phyloP scores from a whole-genome alignment of 768 basidiomycete genomes.

The Austroboletus festivus region DNA sequence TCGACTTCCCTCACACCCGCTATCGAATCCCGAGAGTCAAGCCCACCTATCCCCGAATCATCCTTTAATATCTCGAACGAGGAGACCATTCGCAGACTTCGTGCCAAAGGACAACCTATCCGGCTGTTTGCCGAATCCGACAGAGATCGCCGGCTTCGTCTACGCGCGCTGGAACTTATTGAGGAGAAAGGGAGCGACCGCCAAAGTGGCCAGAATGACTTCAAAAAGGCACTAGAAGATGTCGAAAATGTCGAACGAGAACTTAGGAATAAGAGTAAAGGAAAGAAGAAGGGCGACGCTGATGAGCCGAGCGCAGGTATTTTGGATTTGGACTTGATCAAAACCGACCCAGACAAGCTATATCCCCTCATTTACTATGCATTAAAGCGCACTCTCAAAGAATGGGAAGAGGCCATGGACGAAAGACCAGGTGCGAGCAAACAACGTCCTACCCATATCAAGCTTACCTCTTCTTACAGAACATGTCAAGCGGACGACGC shows the following conservation, averaged over 20 bases:
- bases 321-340: slow-evolving; percentile 78
- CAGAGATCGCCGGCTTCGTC: slow-evolving; percentile 84
- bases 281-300: slow-evolving; percentile 59
- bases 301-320: slow-evolving; percentile 51
- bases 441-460: not conserved
- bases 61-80: slow-evolving; percentile 90
- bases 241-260: slow-evolving; percentile 77
- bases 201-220: slow-evolving; percentile 90
- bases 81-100: slow-evolving; percentile 85
- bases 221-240: slow-evolving; percentile 85
- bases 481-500: slow-evolving; percentile 78
- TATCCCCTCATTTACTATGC: slow-evolving; percentile 98
- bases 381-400: slow-evolving; percentile 85
- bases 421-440: slow-evolving; percentile 73
- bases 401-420: slow-evolving; percentile 96
- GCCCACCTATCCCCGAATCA: slow-evolving; percentile 38
- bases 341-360: slow-evolving; percentile 89
- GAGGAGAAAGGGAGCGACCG: slow-evolving; percentile 84
- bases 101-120: slow-evolving; percentile 91
- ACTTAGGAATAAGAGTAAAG: slow-evolving; percentile 52
- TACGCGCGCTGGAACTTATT: slow-evolving; percentile 92
- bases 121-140: slow-evolving; percentile 93
- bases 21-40: slow-evolving; percentile 33
- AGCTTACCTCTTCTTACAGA: slow-evolving; percentile 43
- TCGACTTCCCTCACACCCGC: slow-evolving; percentile 41